Percentiles rank a stretch among this genome's conserved stretches.
These are phyloP conservation scores for Scedosporium apiospermum DNA, from an alignment of 2,329 filamentous ascomycete genomes.

Conservation along the genomic window DNA sequence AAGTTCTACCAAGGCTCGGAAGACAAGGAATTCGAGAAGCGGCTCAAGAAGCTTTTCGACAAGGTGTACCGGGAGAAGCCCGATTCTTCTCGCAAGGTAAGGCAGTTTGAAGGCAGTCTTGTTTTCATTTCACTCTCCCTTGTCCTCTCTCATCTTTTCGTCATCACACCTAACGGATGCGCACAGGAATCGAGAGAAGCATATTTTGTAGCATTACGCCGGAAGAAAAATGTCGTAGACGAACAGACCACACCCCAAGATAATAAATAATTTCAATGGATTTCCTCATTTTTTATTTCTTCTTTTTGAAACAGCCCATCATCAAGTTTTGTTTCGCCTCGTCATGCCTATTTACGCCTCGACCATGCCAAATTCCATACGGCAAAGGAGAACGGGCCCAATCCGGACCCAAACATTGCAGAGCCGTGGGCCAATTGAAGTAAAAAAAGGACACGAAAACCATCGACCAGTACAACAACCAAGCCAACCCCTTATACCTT, in stretches of 20 bases:
- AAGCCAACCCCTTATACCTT: conserved; percentile 72
- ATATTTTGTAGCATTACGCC: conserved; percentile 71
- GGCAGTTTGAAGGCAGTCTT: conserved; percentile 15
- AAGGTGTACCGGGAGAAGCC: conserved; percentile 85
- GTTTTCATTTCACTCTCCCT: conserved; percentile 11
- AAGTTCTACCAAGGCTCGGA: conserved; percentile 94
- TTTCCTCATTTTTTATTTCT: conserved; percentile 3
- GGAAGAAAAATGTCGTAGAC: conserved; percentile 39
- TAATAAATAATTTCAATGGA: not conserved
- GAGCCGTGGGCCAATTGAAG: not conserved
- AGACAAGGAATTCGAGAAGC: conserved; percentile 68
- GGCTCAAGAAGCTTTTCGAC: conserved; percentile 65
- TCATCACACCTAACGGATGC: not conserved
- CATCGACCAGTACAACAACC: conserved; percentile 9
- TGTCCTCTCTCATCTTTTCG: not conserved
- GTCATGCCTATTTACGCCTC: conserved; percentile 8
- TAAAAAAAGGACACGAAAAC: conserved; percentile 9
- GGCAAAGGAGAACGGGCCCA: conserved; percentile 5
- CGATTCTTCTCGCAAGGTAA: conserved; percentile 75
- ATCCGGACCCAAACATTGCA: not conserved
- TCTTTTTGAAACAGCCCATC: conserved; percentile 3
- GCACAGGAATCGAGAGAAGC: conserved; percentile 70
- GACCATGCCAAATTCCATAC: conserved; percentile 6
- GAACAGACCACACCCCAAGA: not conserved
- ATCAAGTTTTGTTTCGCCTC: conserved; percentile 2